phyloP scores from a whole-genome alignment of 2,329 filamentous ascomycete genomes.

The Chrysosporium keratinophilum region DNA sequence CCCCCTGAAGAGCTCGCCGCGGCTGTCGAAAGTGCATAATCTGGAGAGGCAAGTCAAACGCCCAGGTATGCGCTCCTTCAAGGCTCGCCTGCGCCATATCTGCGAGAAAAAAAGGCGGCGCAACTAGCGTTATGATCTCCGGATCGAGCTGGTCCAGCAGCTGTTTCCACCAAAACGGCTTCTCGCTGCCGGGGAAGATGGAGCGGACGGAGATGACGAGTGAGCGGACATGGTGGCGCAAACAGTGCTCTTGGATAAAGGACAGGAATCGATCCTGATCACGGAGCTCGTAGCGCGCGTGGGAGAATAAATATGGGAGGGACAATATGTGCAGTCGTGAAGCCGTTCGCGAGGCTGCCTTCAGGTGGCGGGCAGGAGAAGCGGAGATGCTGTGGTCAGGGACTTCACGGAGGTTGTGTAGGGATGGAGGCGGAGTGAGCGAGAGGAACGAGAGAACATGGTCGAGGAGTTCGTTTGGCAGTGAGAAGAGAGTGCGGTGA shows the following conservation, averaged over 20 bases:
- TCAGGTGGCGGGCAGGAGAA: conserved; percentile 38
- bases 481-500: conserved; percentile 15
- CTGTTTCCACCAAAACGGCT: conserved; percentile 43
- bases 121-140: conserved; percentile 46
- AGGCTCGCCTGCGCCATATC: conserved; percentile 49
- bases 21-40: conserved; percentile 40
- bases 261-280: conserved; percentile 28
- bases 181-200: conserved; percentile 30
- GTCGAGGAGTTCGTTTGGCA: conserved; percentile 54
- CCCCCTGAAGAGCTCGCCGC: background rate
- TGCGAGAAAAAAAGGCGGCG: conserved; percentile 53
- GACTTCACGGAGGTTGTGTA: conserved; percentile 40
- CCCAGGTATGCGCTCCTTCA: conserved; percentile 50
- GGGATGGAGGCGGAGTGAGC: conserved; percentile 39
- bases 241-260: conserved; percentile 28
- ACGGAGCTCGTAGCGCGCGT: conserved; percentile 36
- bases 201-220: conserved; percentile 39
- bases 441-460: conserved; percentile 50
- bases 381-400: conserved; percentile 38
- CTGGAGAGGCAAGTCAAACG: conserved; percentile 54
- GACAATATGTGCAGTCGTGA: conserved; percentile 44
- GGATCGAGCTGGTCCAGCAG: conserved; percentile 48
- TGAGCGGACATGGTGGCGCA: conserved; percentile 37
- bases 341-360: conserved; percentile 47
- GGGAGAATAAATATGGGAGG: conserved; percentile 49